These are phyloP conservation scores for Metschnikowia dekortorum DNA, from an alignment of 805 yeast species.

Conservation along the genomic window DNA sequence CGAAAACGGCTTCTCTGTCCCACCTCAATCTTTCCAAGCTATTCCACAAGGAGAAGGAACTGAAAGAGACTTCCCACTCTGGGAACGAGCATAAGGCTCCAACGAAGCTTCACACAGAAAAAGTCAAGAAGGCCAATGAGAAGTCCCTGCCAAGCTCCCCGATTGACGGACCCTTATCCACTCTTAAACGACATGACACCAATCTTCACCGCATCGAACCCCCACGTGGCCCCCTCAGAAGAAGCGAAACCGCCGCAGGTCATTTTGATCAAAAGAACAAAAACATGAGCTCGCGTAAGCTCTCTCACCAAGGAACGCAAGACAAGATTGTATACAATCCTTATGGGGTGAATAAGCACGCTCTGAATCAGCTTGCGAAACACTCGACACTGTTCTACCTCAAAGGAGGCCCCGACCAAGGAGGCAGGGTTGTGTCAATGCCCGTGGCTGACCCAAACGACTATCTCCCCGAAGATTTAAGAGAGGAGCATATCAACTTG, in stretches of 20 bases:
- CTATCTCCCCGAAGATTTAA: constrained; percentile 50
- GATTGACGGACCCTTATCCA: constrained; percentile 4
- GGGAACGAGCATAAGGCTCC: neutral
- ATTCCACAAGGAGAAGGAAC: constrained; percentile 19
- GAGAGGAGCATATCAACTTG: constrained; percentile 45
- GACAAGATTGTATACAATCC: constrained; percentile 61
- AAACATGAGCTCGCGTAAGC: constrained; percentile 5
- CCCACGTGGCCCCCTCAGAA: constrained; percentile 9
- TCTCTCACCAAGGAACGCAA: constrained; percentile 16
- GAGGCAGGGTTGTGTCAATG: constrained; percentile 48
- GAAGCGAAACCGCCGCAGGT: constrained; percentile 32
- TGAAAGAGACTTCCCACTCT: constrained; percentile 1
- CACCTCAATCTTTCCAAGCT: constrained; percentile 19
- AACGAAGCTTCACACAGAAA: constrained; percentile 1
- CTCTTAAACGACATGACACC: constrained; percentile 13
- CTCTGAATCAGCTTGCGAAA: constrained; percentile 18
- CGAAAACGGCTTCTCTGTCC: constrained; percentile 9
- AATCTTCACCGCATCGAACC: constrained; percentile 11
- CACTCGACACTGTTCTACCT: constrained; percentile 23
- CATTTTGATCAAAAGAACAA: constrained; percentile 25
- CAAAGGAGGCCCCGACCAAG: constrained; percentile 33
- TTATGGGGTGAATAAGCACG: constrained; percentile 47
- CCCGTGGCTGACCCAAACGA: constrained; percentile 67
- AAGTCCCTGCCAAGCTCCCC: constrained; percentile 5
- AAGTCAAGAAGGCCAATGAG: neutral